Evolutionary conservation across 345 rosid genomes (phyloP).

Genomic region (Syzygium grande): DNA sequence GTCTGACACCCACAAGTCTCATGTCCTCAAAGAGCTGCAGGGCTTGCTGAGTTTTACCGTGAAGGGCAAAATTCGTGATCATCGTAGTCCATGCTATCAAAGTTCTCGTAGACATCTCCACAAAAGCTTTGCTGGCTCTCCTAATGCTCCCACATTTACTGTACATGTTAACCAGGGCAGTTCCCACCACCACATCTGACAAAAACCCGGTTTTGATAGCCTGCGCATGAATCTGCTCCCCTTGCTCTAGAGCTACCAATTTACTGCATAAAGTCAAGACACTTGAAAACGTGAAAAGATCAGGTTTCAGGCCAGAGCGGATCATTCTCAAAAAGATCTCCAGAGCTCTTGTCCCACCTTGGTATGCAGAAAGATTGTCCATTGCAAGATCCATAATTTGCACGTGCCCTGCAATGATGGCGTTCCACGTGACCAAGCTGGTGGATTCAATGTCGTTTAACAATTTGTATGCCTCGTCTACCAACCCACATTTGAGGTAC

Average conservation of each 20-base stretch:
- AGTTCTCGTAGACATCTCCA: conserved; percentile 43
- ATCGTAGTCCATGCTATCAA: conserved; percentile 56
- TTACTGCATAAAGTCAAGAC: conserved; percentile 33
- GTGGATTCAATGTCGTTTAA: conserved; percentile 15
- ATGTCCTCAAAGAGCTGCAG: conserved; percentile 56
- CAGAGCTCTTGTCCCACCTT: conserved; percentile 36
- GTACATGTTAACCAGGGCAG: conserved; percentile 51
- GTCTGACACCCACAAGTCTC: conserved; percentile 38
- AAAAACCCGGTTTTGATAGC: conserved; percentile 31
- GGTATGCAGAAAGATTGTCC: conserved; percentile 25
- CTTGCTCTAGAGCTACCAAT: conserved; percentile 33
- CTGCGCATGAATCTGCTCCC: conserved; percentile 52
- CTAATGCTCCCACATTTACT: conserved; percentile 45
- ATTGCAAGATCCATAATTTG: conserved; percentile 34
- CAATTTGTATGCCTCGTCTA: conserved; percentile 26
- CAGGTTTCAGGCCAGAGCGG: conserved; percentile 29
- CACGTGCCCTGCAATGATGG: conserved; percentile 50
- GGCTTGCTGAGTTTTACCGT: conserved; percentile 32
- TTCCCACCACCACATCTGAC: conserved; percentile 40
- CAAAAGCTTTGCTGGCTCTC: conserved; percentile 35
- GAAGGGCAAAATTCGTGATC: conserved; percentile 37
- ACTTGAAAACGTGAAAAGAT: conserved; percentile 48
- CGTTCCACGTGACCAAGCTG: conserved; percentile 51
- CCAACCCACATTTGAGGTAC: conserved; percentile 37
- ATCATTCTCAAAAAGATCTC: conserved; percentile 22